These are phyloP conservation scores for Saccharomycopsis crataegensis DNA, from an alignment of 1,139 yeast genomes.

Conservation along the genomic window DNA sequence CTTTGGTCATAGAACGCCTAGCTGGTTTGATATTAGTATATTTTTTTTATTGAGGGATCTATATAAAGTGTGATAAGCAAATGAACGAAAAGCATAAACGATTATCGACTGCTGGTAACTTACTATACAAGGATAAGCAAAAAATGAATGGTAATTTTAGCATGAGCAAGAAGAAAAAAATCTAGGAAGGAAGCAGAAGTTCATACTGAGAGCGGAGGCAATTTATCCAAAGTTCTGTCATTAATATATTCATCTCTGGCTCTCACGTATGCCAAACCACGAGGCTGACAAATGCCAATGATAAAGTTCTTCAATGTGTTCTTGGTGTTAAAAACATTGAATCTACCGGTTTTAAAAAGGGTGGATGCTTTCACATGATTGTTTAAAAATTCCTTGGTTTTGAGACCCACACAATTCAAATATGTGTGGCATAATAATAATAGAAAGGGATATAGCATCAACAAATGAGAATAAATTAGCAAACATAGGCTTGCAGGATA, in stretches of 20 bases:
- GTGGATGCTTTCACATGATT: slow-evolving; percentile 1
- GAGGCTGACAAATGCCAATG: slow-evolving; percentile 42
- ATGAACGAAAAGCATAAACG: neutral
- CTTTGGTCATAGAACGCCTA: slow-evolving; percentile 38
- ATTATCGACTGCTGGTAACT: neutral
- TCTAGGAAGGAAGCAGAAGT: neutral
- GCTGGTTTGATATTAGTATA: too few species aligned
- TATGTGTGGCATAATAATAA: slow-evolving; percentile 47
- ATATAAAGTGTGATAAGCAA: too few species aligned
- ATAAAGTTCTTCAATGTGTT: slow-evolving; percentile 35
- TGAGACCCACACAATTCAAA: slow-evolving; percentile 50
- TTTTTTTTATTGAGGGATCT: too few species aligned
- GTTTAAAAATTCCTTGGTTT: slow-evolving; percentile 62
- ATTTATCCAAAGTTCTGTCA: slow-evolving; percentile 37
- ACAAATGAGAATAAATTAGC: slow-evolving; percentile 38
- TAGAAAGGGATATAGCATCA: slow-evolving; percentile 46
- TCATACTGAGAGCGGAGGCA: slow-evolving; percentile 9
- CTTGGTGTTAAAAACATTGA: slow-evolving; percentile 38
- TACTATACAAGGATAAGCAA: too few species aligned
- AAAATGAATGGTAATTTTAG: neutral
- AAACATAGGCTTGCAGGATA: slow-evolving; percentile 43
- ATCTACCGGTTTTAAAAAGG: neutral
- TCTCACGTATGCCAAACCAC: slow-evolving; percentile 38
- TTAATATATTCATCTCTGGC: slow-evolving; percentile 34
- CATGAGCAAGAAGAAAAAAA: neutral